Base-by-base conservation (phyloP, 164 flowering plant species). In the Stephania japonica region DNA sequence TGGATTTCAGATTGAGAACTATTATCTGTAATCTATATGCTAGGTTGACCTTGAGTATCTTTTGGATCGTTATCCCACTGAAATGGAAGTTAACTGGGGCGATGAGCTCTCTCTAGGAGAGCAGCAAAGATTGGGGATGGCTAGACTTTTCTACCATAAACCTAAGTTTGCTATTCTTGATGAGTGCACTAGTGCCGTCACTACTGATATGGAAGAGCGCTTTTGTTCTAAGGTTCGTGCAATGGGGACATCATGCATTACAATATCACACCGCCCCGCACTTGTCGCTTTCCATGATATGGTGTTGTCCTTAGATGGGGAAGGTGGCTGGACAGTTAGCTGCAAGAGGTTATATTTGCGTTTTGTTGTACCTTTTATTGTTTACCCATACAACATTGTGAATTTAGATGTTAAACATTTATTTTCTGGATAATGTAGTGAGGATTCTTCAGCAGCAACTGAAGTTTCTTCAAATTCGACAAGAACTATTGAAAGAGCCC, bases 211-310 rank as follows among this genome's bases (percentile, higher is more conserved):
- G 99, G 99, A 96, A 79, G 99, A 92, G 78, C 91, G 99, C 14
- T 96, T 96, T 76, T 93, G 98, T 85, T 85, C 92, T 56, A 91
- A 93, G 83, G 99, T 96, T 76, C 83, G 94, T 77, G 99, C 95
- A n/a, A 93, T 96, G 99, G 99, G 99, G 75, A 96, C 99, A 66
- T 92, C 98, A 26, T 96, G 99, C 81, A 96, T 96, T 72, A 93
- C 99, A 18, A 96, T 96, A 78, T 96, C 99, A 65, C 99, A 96
- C 80, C 91, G 99, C 42, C 99, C 99, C 59, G 98, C 99, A n/a
- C 80, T 96, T 42, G 98, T 93, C 75, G 99, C 99, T 67, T 96
- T 96, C 76, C 99, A 96, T 84, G 99, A 96, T 78, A 85, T 93
- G 71, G 93, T 96, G 67, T 80, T 96, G 81, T 93, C 99, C 73